Percentiles rank a stretch among this genome's conserved stretches.
Evolutionary conservation across 2,329 filamentous ascomycete genomes (phyloP).

Genomic region (Lachnellula arida): DNA sequence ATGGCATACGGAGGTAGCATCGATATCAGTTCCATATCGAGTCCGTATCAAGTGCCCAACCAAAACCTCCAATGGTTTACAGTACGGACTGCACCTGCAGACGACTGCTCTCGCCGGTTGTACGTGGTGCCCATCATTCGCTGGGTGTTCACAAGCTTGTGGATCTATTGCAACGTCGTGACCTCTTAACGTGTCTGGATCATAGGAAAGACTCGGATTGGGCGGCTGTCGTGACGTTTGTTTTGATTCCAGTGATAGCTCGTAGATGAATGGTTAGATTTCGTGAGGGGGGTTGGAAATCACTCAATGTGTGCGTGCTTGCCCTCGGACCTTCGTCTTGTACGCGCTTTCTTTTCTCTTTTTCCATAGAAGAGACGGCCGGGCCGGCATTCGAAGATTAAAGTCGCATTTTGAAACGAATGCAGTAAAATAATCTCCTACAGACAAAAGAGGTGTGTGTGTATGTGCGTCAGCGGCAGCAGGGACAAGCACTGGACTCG

Average conservation of each 20-base stretch:
- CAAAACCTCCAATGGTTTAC: background rate
- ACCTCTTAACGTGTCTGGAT: constrained; percentile 2
- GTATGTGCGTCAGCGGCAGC: too few species aligned
- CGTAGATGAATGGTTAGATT: background rate
- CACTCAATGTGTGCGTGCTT: background rate
- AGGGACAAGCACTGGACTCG: background rate
- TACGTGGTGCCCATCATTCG: background rate
- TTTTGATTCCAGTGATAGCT: background rate
- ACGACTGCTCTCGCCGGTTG: background rate
- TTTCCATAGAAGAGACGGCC: background rate
- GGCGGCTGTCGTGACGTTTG: background rate
- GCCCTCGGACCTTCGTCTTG: background rate
- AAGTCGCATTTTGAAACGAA: background rate
- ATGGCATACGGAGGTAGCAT: background rate
- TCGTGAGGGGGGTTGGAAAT: background rate
- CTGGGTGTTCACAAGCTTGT: background rate
- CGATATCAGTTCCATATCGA: background rate
- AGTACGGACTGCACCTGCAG: background rate
- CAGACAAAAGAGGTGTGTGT: too few species aligned
- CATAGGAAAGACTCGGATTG: background rate
- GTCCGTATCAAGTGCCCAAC: background rate
- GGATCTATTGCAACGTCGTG: constrained; percentile 5
- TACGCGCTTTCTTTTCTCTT: background rate
- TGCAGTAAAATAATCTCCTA: background rate
- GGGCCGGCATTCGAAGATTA: background rate